Evolutionary conservation across 2,329 filamentous ascomycete genomes (phyloP).

Genomic region (Zymoseptoria pseudotritici): DNA sequence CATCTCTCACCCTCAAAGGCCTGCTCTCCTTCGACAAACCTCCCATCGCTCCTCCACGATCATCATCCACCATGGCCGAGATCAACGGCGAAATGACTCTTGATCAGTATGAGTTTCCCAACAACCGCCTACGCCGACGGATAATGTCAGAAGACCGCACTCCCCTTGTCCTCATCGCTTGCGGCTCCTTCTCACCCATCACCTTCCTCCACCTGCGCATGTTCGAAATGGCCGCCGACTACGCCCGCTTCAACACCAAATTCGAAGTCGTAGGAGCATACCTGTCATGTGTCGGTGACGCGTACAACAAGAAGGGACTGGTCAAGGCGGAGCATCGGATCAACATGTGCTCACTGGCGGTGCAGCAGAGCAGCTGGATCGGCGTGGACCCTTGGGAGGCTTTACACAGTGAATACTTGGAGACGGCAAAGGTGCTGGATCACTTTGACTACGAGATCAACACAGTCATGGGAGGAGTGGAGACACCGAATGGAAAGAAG

Average conservation of each 20-base stretch:
- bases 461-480: constrained; percentile 64
- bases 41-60: neutral
- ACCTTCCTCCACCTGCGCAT: constrained; percentile 70
- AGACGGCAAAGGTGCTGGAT: constrained; percentile 81
- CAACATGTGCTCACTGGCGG: constrained; percentile 79
- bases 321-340: constrained; percentile 67
- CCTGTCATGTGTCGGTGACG: constrained; percentile 67
- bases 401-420: constrained; percentile 74
- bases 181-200: constrained; percentile 46
- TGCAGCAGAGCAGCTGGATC: constrained; percentile 68
- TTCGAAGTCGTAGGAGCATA: constrained; percentile 86
- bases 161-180: constrained; percentile 61
- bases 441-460: constrained; percentile 92
- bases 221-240: constrained; percentile 82
- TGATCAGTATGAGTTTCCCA: constrained; percentile 54
- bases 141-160: constrained; percentile 51
- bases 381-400: constrained; percentile 87
- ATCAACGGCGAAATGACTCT: constrained; percentile 28
- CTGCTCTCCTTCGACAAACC: neutral
- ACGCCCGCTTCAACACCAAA: constrained; percentile 63
- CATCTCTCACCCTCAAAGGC: neutral
- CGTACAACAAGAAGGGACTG: constrained; percentile 73
- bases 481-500: constrained; percentile 60
- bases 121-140: constrained; percentile 50
- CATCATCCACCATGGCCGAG: constrained; percentile 16